Evolutionary conservation across 73 alveolate species (phyloP), one percentile per base, ranked within the genome.

Genomic region (Paramecium primaurelia): DNA sequence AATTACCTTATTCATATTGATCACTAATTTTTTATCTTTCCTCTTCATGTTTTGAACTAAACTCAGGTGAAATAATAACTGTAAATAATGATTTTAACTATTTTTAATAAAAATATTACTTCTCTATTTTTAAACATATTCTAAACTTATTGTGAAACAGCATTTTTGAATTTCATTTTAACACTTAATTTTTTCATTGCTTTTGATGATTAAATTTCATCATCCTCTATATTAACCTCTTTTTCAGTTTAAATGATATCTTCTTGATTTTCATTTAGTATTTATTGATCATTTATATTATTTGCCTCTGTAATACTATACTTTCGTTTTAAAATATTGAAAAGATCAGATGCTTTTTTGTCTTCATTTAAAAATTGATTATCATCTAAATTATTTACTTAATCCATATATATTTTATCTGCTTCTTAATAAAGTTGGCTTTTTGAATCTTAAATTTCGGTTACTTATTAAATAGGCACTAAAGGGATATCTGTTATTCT

Each of bases 11-110:
- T 40, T 73, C 87, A 16, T 34, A 37, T 44, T 73, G n/a, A 34
- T 73, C 64, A 34, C 60, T 40, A 20, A 73, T 37, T 37, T 73
- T 34, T 10, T 37, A 37, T 14, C 87, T 73, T 44, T 73, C 87
- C 36, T 73, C 87, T 73, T 73, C 58, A 44, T 73, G 87, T 37
- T 34, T 40, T 16, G 16, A 20, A 73, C 59, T 40, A 18, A 73
- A 73, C 16, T 73, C 87, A 36, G 54, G 59, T 36, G 87, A 73
- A 4, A 73, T 73, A 6, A 73, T 73, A 11, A 73, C 59, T n/a
- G 58, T 73, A 73, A 73, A 73, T 8, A 73, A 12, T 6, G 87
- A 73, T 64, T 64, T 64, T 64, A 64, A 64, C 84, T 64, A 64
- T 26, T 20, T 16, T 28, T 64, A 64, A 8, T 64, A 32, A 64